These are phyloP conservation scores for Candida sanyaensis DNA, from an alignment of 1,139 yeast species.

Conservation along the genomic window DNA sequence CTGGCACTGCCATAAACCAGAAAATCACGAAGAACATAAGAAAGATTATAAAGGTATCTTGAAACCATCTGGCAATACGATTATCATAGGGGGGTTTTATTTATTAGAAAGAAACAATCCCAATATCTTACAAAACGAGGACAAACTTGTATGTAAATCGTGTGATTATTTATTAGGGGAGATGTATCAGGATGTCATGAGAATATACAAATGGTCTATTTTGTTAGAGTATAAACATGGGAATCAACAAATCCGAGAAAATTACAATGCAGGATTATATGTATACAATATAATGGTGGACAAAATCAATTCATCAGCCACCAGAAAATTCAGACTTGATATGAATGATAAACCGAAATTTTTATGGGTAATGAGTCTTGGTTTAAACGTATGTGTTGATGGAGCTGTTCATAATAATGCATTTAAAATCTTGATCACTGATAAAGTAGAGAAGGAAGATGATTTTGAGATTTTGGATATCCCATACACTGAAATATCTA, in stretches of 20 bases:
- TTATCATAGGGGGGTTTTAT: slow-evolving; percentile 63
- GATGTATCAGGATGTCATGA: slow-evolving; percentile 21
- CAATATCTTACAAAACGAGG: slow-evolving; percentile 5
- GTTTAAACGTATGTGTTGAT: slow-evolving; percentile 30
- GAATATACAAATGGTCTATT: slow-evolving; percentile 65
- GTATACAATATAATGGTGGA: slow-evolving; percentile 44
- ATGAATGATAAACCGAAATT: slow-evolving; percentile 61
- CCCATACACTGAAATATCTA: slow-evolving; percentile 24
- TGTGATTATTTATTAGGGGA: slow-evolving; percentile 40
- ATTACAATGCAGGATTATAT: slow-evolving; percentile 32
- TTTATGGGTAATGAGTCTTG: slow-evolving; percentile 63
- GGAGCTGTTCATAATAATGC: slow-evolving; percentile 24
- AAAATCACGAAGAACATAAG: slow-evolving; percentile 22
- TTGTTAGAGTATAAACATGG: slow-evolving; percentile 23
- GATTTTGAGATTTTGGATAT: slow-evolving; percentile 38
- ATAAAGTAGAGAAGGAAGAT: slow-evolving; percentile 21
- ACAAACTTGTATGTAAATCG: slow-evolving; percentile 23
- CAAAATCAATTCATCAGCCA: slow-evolving; percentile 48
- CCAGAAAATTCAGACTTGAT: slow-evolving; percentile 59
- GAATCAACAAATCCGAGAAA: slow-evolving; percentile 12
- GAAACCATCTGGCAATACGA: slow-evolving; percentile 42
- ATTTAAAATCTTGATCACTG: slow-evolving; percentile 40
- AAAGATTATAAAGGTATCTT: slow-evolving; percentile 39
- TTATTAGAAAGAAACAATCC: slow-evolving; percentile 40
- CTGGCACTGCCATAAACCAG: slow-evolving; percentile 98